Evolutionary conservation across 495 filamentous ascomycete genomes (phyloP).

Genomic region (Trichoderma virens): DNA sequence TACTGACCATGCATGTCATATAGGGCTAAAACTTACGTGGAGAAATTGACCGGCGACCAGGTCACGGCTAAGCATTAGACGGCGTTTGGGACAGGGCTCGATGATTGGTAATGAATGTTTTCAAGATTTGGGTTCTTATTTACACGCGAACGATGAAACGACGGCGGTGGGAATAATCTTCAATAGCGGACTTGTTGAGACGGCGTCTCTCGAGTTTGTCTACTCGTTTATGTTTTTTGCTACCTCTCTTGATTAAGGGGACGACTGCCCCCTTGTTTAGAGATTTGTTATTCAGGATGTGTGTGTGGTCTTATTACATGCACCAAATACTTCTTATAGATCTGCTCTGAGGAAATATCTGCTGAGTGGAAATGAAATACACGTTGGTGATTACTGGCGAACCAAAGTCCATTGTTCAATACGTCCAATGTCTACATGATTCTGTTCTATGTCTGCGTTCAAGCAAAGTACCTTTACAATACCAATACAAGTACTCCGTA

Average conservation of each 20-base stretch:
- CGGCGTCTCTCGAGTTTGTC: not conserved
- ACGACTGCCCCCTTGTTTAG: not conserved
- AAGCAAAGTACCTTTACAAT: too few species aligned
- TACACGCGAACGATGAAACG: constrained; percentile 4
- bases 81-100: constrained; percentile 16
- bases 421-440: not conserved
- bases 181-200: not conserved
- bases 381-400: not conserved
- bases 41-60: constrained; percentile 88
- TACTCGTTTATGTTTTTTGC: not conserved
- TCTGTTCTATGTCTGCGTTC: too few species aligned
- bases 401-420: not conserved
- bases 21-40: constrained; percentile 94
- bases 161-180: not conserved
- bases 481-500: too few species aligned
- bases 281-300: not conserved
- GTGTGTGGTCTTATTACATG: not conserved
- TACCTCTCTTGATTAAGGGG: not conserved
- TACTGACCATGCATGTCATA: constrained; percentile 21
- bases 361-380: not conserved
- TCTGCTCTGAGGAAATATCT: not conserved
- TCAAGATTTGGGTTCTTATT: constrained; percentile 7
- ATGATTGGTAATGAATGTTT: not conserved
- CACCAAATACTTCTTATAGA: not conserved
- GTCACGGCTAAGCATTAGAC: constrained; percentile 96